Conservation (phyloP, 345 rosid genomes). For the Hevea brasiliensis region DNA sequence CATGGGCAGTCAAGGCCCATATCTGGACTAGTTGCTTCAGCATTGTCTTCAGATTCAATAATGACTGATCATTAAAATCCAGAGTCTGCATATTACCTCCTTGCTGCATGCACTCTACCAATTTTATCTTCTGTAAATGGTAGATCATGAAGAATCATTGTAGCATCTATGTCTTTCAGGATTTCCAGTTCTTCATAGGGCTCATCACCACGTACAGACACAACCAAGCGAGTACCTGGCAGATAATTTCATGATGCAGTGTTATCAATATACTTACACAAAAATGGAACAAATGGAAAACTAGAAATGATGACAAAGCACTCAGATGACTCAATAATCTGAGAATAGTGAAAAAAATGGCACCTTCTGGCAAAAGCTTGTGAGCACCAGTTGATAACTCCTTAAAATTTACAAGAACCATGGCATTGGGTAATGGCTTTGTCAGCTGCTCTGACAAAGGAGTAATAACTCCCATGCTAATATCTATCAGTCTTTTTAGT, state of each 20-base stretch:
- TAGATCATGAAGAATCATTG: constrained; percentile 80
- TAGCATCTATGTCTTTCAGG: constrained; percentile 64
- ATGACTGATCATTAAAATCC: constrained; percentile 7
- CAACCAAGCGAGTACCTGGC: constrained; percentile 87
- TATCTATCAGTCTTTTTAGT: constrained; percentile 85
- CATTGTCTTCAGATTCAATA: neutral
- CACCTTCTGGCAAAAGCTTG: constrained; percentile 98
- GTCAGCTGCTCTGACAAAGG: constrained; percentile 96
- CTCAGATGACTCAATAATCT: neutral
- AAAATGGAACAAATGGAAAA: constrained; percentile 11
- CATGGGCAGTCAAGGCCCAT: neutral
- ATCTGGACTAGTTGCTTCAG: neutral
- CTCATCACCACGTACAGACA: constrained; percentile 84
- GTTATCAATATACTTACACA: constrained; percentile 3
- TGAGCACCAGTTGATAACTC: constrained; percentile 83
- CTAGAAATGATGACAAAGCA: neutral
- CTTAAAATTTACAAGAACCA: constrained; percentile 87
- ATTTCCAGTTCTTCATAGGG: constrained; percentile 71
- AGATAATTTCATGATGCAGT: constrained; percentile 12
- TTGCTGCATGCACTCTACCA: constrained; percentile 93
- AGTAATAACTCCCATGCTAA: constrained; percentile 88
- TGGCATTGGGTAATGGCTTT: constrained; percentile 88
- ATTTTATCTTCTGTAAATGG: constrained; percentile 69
- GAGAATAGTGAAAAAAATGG: constrained; percentile 19
- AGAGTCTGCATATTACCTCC: constrained; percentile 58